Percentiles rank a stretch among this genome's conserved stretches.
These are phyloP conservation scores for Geotrichum klebahnii DNA, from an alignment of 1,139 yeast species.

Conservation along the genomic window DNA sequence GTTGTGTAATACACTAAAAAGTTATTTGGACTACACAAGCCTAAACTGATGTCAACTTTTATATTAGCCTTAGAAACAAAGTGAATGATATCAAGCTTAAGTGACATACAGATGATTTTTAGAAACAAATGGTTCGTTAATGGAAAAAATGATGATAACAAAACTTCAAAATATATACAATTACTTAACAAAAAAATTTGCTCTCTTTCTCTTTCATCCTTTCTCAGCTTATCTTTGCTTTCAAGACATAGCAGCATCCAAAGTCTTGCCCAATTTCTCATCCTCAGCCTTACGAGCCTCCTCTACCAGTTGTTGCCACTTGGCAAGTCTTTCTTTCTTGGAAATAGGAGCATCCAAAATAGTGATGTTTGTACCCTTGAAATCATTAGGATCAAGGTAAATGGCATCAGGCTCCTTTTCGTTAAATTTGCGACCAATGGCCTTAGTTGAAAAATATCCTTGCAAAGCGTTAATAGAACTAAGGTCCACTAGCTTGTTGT, in stretches of 20 bases:
- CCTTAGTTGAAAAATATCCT: slow-evolving; percentile 44
- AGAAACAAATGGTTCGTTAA: too few species aligned
- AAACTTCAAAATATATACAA: neutral
- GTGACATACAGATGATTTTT: too few species aligned
- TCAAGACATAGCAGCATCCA: slow-evolving; percentile 17
- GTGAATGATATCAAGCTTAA: too few species aligned
- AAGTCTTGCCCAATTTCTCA: slow-evolving; percentile 37
- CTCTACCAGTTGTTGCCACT: slow-evolving; percentile 43
- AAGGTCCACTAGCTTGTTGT: slow-evolving; percentile 52
- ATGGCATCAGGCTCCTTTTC: slow-evolving; percentile 77
- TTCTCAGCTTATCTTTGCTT: too few species aligned
- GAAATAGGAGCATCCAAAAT: slow-evolving; percentile 38
- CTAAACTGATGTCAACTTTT: too few species aligned
- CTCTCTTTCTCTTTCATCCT: neutral
- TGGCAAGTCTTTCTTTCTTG: slow-evolving; percentile 42
- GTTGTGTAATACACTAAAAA: too few species aligned
- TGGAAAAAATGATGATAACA: too few species aligned
- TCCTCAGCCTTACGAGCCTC: slow-evolving; percentile 45
- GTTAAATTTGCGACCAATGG: slow-evolving; percentile 49
- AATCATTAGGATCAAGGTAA: slow-evolving; percentile 50
- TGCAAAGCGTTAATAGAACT: slow-evolving; percentile 48
- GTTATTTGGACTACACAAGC: too few species aligned
- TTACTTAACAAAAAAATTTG: neutral
- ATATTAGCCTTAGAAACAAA: too few species aligned
- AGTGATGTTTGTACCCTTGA: slow-evolving; percentile 49